Conservation (phyloP, 2,329 filamentous ascomycete genomes). For the Xylaria sp. region DNA sequence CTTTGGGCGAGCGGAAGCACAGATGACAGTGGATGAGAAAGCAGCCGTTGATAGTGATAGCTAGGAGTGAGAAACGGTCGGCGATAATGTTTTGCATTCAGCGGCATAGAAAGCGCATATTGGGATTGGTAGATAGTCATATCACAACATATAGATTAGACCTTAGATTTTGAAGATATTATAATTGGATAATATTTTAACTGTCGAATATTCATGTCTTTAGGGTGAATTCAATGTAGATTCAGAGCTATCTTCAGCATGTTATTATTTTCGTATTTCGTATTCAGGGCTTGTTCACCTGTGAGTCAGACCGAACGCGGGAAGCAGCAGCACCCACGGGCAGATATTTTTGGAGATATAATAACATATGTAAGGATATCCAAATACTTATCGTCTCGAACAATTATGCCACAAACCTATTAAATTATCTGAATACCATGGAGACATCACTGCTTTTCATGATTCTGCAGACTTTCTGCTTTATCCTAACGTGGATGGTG, state of each 20-base stretch:
- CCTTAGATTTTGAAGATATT: background rate
- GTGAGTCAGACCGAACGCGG: slow-evolving; percentile 5
- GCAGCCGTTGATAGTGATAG: slow-evolving; percentile 12
- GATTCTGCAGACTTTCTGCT: background rate
- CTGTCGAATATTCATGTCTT: background rate
- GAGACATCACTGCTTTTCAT: background rate
- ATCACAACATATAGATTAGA: background rate
- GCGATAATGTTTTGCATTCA: background rate
- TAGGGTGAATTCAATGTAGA: background rate
- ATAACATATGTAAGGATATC: background rate
- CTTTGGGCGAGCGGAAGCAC: slow-evolving; percentile 39
- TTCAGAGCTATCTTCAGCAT: background rate
- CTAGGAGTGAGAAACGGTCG: background rate
- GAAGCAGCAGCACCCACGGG: background rate
- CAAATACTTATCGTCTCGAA: background rate
- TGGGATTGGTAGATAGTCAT: background rate
- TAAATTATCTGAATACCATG: no score
- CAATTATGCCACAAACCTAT: background rate
- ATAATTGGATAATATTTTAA: background rate
- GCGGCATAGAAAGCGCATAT: background rate
- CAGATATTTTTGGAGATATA: background rate
- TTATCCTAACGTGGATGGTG: background rate
- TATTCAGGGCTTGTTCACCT: background rate
- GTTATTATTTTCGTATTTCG: background rate
- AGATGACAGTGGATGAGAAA: slow-evolving; percentile 43